Evolutionary conservation across 179 eudicot species (phyloP), one percentile per base, ranked within the genome.

Genomic region (Sideroxylon spinosum): DNA sequence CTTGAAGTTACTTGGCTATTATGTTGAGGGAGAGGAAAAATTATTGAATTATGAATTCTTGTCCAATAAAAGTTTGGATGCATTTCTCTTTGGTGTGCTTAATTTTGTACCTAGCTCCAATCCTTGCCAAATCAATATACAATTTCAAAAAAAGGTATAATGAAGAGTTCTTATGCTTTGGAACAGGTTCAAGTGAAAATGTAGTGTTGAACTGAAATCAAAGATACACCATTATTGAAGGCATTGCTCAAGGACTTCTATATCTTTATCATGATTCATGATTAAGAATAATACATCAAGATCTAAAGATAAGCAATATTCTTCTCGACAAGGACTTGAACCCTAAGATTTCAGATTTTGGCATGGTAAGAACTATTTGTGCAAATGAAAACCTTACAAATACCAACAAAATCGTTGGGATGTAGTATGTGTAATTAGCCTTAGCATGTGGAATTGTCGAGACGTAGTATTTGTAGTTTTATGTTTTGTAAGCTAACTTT

Each of bases 321-420:
- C 75, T 71, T 0, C 75, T 71, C 0, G 75, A 72, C 13, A 44
- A 72, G 14, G 62, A 50, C 2, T 52, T 72, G 75, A 72, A 72
- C 75, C 62, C 75, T 9, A 72, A 72, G 22, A 72, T 72, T 72
- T 72, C 62, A 9, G 75, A 52, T 28, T 72, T 72, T 72, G 75
- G 61, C 32, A 50, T 72, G 62, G 75, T 44, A 23, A 49, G 44
- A 23, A 72, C 2, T 14, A 6, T 71, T 49, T 4, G 17, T n/a
- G 60, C 28, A 28, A 72, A 55, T 16, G 37, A 70, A 22, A 70
- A 55, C n/a, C 57, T 46, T 17, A 57, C 29, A 70, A 50, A 37
- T 37, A 37, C 44, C 44, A 37, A 37, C 44, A 37, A 6, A 37
- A 6, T 37, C 5, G 4, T 37, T 20, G 62, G 75, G 7, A 72